A percentile compares a stretch with the other conserved stretches of the same genome.
These are phyloP conservation scores for Cladophialophora chaetospira DNA, from an alignment of 2,329 filamentous ascomycete species.

Conservation along the genomic window DNA sequence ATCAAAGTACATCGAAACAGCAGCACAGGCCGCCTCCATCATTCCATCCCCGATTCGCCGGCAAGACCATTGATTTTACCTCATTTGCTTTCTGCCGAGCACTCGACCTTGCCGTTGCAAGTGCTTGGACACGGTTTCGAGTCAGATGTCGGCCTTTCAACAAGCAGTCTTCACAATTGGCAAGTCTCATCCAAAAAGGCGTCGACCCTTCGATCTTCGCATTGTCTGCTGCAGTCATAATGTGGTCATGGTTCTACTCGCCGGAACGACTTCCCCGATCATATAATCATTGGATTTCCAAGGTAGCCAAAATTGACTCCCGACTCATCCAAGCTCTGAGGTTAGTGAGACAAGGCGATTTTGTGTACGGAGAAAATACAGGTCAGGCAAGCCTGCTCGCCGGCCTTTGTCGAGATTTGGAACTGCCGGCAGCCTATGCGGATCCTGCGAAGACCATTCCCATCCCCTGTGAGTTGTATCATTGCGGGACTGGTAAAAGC, in stretches of 20 bases:
- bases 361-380: slow-evolving; percentile 73
- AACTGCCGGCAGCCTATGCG: slow-evolving; percentile 69
- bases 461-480: slow-evolving; percentile 80
- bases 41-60: slow-evolving; percentile 53
- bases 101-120: slow-evolving; percentile 68
- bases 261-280: slow-evolving; percentile 69
- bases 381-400: slow-evolving; percentile 68
- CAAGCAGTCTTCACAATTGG: slow-evolving; percentile 38
- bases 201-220: slow-evolving; percentile 74
- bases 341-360: slow-evolving; percentile 62
- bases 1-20: slow-evolving; percentile 21
- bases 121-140: slow-evolving; percentile 61
- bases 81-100: slow-evolving; percentile 75
- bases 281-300: slow-evolving; percentile 81
- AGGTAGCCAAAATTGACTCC: slow-evolving; percentile 71
- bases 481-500: slow-evolving; percentile 72
- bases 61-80: slow-evolving; percentile 78
- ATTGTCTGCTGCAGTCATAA: slow-evolving; percentile 71
- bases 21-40: slow-evolving; percentile 25
- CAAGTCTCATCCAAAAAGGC: slow-evolving; percentile 46
- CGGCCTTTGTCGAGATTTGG: slow-evolving; percentile 71
- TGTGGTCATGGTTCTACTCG: slow-evolving; percentile 86
- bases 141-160: slow-evolving; percentile 24
- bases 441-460: slow-evolving; percentile 70
- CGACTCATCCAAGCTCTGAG: slow-evolving; percentile 75